Conservation (phyloP, 1,139 yeast genomes). For the Lodderomyces metapsilosis region DNA sequence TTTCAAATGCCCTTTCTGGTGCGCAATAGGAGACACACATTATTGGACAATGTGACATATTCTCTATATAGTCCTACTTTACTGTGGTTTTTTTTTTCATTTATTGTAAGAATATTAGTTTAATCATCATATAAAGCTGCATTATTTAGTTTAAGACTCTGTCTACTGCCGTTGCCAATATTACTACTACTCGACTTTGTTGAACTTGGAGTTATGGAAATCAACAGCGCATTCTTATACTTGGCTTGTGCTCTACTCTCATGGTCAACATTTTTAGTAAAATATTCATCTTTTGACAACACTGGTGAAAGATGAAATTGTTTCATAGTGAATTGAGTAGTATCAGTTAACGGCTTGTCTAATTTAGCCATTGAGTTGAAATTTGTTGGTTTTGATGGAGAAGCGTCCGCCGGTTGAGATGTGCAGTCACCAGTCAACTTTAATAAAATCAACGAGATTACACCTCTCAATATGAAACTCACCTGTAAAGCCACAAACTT, state of each 20-base stretch:
- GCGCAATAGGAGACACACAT: slow-evolving; percentile 7
- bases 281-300: slow-evolving; percentile 6
- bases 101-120: neutral
- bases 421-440: neutral
- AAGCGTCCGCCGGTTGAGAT: neutral
- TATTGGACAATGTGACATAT: no score
- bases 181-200: neutral
- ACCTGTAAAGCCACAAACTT: slow-evolving; percentile 2
- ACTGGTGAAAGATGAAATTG: slow-evolving; percentile 13
- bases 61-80: no score
- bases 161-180: slow-evolving; percentile 1
- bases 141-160: slow-evolving; percentile 1
- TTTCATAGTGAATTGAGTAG: slow-evolving; percentile 11
- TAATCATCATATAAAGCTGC: slow-evolving; percentile 6
- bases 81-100: neutral
- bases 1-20: slow-evolving; percentile 33
- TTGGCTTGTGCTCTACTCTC: slow-evolving; percentile 4
- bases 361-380: neutral
- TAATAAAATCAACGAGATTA: neutral
- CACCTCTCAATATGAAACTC: slow-evolving; percentile 3
- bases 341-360: neutral
- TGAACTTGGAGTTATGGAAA: slow-evolving; percentile 6
- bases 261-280: neutral
- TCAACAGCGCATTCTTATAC: slow-evolving; percentile 3
- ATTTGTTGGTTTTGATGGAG: neutral